A percentile compares a stretch with the other conserved stretches of the same genome.
Evolutionary conservation across 306 rosid species (phyloP).

Genomic region (Rosa persica): DNA sequence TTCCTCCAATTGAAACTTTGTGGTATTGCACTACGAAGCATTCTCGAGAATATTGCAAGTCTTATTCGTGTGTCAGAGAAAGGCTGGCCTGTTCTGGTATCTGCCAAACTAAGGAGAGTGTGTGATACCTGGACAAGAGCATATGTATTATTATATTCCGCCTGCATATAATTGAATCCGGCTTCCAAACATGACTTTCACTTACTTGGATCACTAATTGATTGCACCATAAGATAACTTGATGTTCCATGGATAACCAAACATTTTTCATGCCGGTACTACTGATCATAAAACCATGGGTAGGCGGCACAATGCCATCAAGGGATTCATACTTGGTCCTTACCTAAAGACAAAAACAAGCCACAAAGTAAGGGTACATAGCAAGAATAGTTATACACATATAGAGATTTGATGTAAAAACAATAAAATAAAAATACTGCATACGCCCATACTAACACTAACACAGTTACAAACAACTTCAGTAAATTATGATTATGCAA

Average conservation of each 20-base stretch:
- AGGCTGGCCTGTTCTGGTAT: slow-evolving; percentile 75
- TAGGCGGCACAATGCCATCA: slow-evolving; percentile 90
- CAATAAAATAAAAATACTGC: neutral
- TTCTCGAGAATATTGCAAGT: slow-evolving; percentile 59
- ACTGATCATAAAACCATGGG: slow-evolving; percentile 97
- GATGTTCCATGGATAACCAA: slow-evolving; percentile 99
- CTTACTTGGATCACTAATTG: slow-evolving; percentile 93
- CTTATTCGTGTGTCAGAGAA: slow-evolving; percentile 62
- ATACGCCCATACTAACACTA: neutral
- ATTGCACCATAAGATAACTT: slow-evolving; percentile 96
- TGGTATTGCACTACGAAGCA: slow-evolving; percentile 89
- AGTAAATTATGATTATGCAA: slow-evolving; percentile 2
- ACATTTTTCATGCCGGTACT: slow-evolving; percentile 92
- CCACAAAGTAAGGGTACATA: slow-evolving; percentile 20
- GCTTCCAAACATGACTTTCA: slow-evolving; percentile 20
- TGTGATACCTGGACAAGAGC: slow-evolving; percentile 76
- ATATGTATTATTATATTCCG: slow-evolving; percentile 10
- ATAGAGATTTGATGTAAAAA: neutral
- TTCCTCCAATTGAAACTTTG: slow-evolving; percentile 58
- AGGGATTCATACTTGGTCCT: slow-evolving; percentile 81
- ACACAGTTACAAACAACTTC: neutral
- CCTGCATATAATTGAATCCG: slow-evolving; percentile 21
- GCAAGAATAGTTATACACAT: neutral
- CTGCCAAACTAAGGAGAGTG: slow-evolving; percentile 87
- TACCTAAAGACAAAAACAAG: slow-evolving; percentile 49